These are phyloP conservation scores for Stevia rebaudiana DNA, from an alignment of 140 eudicot genomes.

Conservation along the genomic window DNA sequence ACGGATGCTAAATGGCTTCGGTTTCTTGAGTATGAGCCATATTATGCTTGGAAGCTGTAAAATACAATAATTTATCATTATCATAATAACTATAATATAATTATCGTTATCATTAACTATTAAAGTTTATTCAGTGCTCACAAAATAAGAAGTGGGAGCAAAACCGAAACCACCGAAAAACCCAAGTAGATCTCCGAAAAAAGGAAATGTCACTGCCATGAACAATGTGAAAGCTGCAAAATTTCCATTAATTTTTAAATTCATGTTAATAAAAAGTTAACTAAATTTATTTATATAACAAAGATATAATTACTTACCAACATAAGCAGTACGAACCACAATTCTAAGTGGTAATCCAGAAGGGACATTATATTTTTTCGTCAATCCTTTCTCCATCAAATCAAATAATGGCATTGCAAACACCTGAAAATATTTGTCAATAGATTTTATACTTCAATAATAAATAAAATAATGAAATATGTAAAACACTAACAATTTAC, in stretches of 20 bases:
- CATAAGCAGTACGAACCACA: conserved; percentile 66
- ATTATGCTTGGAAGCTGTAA: conserved; percentile 84
- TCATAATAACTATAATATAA: background rate
- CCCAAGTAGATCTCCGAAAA: conserved; percentile 95
- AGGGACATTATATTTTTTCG: conserved; percentile 38
- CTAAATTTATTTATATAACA: background rate
- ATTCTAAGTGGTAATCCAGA: conserved; percentile 60
- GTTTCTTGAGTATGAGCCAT: conserved; percentile 81
- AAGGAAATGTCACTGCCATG: conserved; percentile 82
- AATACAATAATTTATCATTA: background rate
- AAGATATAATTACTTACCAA: conserved; percentile 43
- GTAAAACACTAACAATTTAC: conserved; percentile 12
- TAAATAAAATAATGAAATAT: too few relatives aligned
- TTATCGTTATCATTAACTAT: background rate
- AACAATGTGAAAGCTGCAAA: conserved; percentile 81
- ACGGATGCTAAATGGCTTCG: conserved; percentile 53
- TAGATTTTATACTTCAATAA: too few relatives aligned
- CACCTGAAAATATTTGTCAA: conserved; percentile 36
- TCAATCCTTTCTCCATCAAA: conserved; percentile 43
- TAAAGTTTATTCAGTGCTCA: conserved; percentile 26
- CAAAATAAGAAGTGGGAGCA: conserved; percentile 89
- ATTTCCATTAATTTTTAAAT: background rate
- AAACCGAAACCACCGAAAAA: conserved; percentile 97
- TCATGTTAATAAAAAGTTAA: background rate
- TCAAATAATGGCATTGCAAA: conserved; percentile 95